Evolutionary conservation across 768 basidiomycete species (phyloP), one percentile per base, ranked within the genome.

Genomic region (Podaxis pistillaris): DNA sequence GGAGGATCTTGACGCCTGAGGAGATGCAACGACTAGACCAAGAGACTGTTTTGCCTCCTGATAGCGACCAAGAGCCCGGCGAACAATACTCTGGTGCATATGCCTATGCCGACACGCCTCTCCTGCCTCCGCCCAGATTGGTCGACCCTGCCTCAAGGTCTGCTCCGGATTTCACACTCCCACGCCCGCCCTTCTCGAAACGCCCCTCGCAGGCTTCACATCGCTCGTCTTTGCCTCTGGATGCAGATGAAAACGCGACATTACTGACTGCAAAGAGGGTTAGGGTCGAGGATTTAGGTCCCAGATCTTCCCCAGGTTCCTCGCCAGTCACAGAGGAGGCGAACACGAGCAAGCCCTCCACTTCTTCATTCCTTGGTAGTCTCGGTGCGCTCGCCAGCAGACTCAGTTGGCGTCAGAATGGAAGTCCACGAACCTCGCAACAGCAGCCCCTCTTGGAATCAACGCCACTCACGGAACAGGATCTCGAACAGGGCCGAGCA

Each of bases 341-440:
- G 3, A 13, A 54, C 28, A 28, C 61, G 13, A 62, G 55, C 19
- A 56, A 40, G 30, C 22, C 41, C 4, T 56, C 55, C 6, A 38
- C 54, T 17, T 46, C 60, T 7, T 52, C 51, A 6, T 67, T 79
- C 60, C 66, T 76, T 58, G 70, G 69, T 28, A 73, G 76, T 46
- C 73, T 86, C 2, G 83, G 81, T 28, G 80, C 81, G 0, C 71
- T 86, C 2, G 79, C 81, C 2, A 78, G 79, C 13, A 78, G 86
- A 38, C 64, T 79, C 63, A 87, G 85, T 65, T 89, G 88, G 87
- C 87, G 90, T 71, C 81, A 75, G 65, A 55, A 44, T 9, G 55
- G 51, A 15, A 51, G 78, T 69, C 61, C 62, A 63, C 19, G 73
- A 71, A 37, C 69, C 69, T 70, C 70, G 11, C 64, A 66, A 56